Evolutionary conservation across 1,139 yeast genomes (phyloP).

Genomic region (Debaryomyces nepalensis): DNA sequence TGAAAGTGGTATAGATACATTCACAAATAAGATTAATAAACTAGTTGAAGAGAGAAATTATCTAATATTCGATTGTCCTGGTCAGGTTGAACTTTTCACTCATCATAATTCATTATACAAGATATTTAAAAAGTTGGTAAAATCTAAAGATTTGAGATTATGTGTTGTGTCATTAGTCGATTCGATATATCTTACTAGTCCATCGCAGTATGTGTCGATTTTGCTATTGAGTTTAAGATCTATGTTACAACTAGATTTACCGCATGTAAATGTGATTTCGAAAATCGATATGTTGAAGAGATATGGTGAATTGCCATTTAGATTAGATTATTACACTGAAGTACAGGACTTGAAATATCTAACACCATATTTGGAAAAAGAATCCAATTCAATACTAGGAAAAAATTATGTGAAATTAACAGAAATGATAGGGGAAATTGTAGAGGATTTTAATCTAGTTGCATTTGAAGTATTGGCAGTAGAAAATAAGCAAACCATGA

Average conservation of each 20-base stretch:
- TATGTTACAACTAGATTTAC: conserved; percentile 52
- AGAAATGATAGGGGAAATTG: conserved; percentile 77
- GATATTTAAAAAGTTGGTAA: conserved; percentile 39
- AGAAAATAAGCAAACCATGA: conserved; percentile 93
- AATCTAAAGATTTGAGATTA: conserved; percentile 66
- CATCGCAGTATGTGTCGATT: conserved; percentile 90
- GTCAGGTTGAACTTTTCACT: conserved; percentile 54
- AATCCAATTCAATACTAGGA: conserved; percentile 64
- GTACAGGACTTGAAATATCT: conserved; percentile 81
- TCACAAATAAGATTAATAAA: conserved; percentile 60
- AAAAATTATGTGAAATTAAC: conserved; percentile 71
- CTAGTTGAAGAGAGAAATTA: conserved; percentile 67
- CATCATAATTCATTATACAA: conserved; percentile 46
- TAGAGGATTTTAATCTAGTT: conserved; percentile 86
- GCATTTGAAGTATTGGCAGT: conserved; percentile 88
- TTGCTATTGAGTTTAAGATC: conserved; percentile 76
- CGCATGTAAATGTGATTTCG: conserved; percentile 62
- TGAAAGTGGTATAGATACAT: conserved; percentile 52
- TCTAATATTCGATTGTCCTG: conserved; percentile 83
- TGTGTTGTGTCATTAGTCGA: conserved; percentile 91
- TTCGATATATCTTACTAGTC: conserved; percentile 80
- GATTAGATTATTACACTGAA: conserved; percentile 85
- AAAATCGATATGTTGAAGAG: conserved; percentile 81
- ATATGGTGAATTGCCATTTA: conserved; percentile 66
- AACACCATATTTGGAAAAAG: conserved; percentile 71